A percentile compares a stretch with the other conserved stretches of the same genome.
Evolutionary conservation across 1,139 yeast genomes (phyloP).

Genomic region (Torulaspora globosa): DNA sequence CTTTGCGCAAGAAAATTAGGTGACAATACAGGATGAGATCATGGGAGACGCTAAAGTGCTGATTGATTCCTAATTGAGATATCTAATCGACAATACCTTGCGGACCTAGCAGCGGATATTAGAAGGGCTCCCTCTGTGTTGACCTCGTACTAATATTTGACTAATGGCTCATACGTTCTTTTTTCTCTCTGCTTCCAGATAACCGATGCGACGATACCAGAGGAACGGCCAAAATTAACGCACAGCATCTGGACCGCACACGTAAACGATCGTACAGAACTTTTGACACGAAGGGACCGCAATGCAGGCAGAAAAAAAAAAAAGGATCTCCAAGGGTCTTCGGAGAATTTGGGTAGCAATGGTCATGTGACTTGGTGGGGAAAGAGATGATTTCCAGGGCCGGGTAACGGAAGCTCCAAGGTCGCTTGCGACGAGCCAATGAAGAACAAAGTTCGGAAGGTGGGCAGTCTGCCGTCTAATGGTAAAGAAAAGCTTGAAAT

Average conservation of each 20-base stretch:
- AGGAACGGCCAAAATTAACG: background rate
- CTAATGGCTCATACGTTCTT: background rate
- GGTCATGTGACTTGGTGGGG: background rate
- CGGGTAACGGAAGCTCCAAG: background rate
- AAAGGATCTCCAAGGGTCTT: no score
- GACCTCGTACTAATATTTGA: no score
- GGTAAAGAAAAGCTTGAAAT: no score
- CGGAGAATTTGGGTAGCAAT: no score
- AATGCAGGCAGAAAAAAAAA: no score
- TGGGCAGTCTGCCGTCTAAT: no score
- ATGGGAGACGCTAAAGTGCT: background rate
- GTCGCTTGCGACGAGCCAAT: conserved; percentile 10
- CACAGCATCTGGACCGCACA: background rate
- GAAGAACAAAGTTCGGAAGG: background rate
- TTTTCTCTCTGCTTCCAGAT: no score
- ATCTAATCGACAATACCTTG: background rate
- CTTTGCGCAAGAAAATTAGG: background rate
- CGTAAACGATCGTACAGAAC: background rate
- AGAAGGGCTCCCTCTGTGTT: background rate
- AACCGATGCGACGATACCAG: no score
- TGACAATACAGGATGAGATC: background rate
- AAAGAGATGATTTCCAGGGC: background rate
- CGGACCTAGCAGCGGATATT: background rate
- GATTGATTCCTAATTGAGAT: conserved; percentile 4
- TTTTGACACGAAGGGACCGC: background rate